Conservation (phyloP, 2,329 filamentous ascomycete genomes). For the Incumbomyces lentus region DNA sequence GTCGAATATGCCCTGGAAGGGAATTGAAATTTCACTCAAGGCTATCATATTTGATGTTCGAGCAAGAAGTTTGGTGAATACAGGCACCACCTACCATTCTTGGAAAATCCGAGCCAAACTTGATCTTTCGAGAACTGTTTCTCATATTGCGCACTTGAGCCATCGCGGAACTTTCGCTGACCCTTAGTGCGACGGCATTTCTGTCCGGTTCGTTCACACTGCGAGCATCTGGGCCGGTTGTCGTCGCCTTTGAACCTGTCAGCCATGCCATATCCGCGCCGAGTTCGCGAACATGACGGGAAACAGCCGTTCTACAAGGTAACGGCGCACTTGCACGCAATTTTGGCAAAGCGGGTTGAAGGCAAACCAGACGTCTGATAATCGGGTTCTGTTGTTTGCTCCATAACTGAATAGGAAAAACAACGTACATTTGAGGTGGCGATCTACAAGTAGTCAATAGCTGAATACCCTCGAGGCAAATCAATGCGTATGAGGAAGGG, state of each 20-base stretch:
- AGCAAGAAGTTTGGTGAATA: not conserved
- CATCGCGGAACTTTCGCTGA: slow-evolving; percentile 19
- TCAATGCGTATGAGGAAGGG: not conserved
- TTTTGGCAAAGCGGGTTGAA: too few relatives aligned
- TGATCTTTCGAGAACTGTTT: slow-evolving; percentile 19
- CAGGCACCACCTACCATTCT: slow-evolving; percentile 18
- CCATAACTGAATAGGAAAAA: not conserved
- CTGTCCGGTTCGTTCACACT: slow-evolving; percentile 18
- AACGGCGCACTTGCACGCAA: too few relatives aligned
- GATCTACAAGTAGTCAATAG: slow-evolving; percentile 14
- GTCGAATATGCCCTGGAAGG: not conserved
- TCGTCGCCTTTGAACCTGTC: slow-evolving; percentile 18
- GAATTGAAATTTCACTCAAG: not conserved
- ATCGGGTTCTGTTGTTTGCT: too few relatives aligned
- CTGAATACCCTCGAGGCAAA: not conserved
- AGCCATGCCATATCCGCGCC: slow-evolving; percentile 5
- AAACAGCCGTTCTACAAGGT: too few relatives aligned
- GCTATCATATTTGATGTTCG: not conserved
- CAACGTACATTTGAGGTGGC: slow-evolving; percentile 21
- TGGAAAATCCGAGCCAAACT: slow-evolving; percentile 20
- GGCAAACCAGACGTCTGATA: too few relatives aligned
- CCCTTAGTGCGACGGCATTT: slow-evolving; percentile 17
- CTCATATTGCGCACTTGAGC: slow-evolving; percentile 21
- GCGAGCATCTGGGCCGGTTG: slow-evolving; percentile 17
- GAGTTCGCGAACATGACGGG: too few relatives aligned